phyloP scores from a whole-genome alignment of 805 yeast species.

The Scheffersomyces coipomensis region DNA sequence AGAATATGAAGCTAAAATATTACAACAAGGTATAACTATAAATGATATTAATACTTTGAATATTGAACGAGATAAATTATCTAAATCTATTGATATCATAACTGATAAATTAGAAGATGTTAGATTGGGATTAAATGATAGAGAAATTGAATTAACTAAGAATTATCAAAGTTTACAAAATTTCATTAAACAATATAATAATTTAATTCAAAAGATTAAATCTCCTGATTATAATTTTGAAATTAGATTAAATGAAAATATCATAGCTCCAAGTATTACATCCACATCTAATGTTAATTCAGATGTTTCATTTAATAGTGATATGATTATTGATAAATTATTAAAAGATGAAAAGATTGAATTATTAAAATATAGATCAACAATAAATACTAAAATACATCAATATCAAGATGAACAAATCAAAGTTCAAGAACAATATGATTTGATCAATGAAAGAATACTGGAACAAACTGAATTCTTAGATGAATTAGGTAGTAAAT shows the following conservation, averaged over 20 bases:
- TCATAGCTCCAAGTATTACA: slow-evolving; percentile 4
- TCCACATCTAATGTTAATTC: neutral
- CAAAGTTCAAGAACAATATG: slow-evolving; percentile 57
- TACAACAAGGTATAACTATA: slow-evolving; percentile 57
- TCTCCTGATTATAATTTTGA: slow-evolving; percentile 32
- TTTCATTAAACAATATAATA: slow-evolving; percentile 56
- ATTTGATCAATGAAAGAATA: slow-evolving; percentile 52
- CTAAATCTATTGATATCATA: slow-evolving; percentile 49
- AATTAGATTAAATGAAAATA: slow-evolving; percentile 27
- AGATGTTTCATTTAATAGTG: slow-evolving; percentile 7
- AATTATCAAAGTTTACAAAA: slow-evolving; percentile 51
- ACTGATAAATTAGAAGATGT: slow-evolving; percentile 45
- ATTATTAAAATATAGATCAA: slow-evolving; percentile 26
- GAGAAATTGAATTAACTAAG: slow-evolving; percentile 48
- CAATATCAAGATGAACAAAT: slow-evolving; percentile 56
- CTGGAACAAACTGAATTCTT: slow-evolving; percentile 55
- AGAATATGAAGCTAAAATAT: slow-evolving; percentile 42
- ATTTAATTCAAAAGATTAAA: slow-evolving; percentile 47
- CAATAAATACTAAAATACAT: slow-evolving; percentile 44
- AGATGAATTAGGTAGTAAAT: slow-evolving; percentile 56
- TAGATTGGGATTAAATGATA: slow-evolving; percentile 44
- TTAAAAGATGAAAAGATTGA: slow-evolving; percentile 44
- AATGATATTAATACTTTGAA: slow-evolving; percentile 63
- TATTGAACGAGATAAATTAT: slow-evolving; percentile 57
- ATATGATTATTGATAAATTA: slow-evolving; percentile 45